Evolutionary conservation across 2,329 filamentous ascomycete genomes (phyloP), one percentile per base, ranked within the genome.

Genomic region (Aspergillus niger): DNA sequence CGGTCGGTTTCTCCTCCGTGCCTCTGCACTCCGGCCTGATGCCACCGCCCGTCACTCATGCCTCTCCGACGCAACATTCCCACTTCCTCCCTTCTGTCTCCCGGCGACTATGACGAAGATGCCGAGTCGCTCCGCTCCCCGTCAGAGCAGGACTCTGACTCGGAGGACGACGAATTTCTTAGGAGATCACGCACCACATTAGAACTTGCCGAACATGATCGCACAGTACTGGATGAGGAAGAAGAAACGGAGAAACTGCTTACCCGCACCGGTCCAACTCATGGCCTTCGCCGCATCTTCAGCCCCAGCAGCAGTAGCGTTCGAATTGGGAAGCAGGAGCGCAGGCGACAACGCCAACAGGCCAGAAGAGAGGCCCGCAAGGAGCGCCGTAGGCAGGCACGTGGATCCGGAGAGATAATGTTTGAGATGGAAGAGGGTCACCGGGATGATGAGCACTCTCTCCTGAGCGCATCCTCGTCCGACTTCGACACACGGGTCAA

Each of bases 361-460:
- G 79, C 84, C 70, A 69, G 71, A 60, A 70, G 70, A 62, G 64
- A 63, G 56, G 69, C 68, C 38, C 66, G 67, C 53, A 78, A 65
- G 79, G 81, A 68, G 86, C 85, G 70, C 39, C 69, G 82, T 78
- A 77, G 82, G 83, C 63, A 80, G 77, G 65, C 74, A 85, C 71
- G 76, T 82, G 90, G 91, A 71, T 86, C 91, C 66, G 88, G 89
- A 39, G 86, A 88, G 74, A 80, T 96, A 70, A 91, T 96, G 88
- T 93, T 91, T 74, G 91, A 95, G 77, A 91, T 94, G 89, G 93
- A 97, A 76, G 89, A 92, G 72, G 91, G 92, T 1, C 71, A 77
- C 32, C 72, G 70, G 62, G 87, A 89, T 22, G 60, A 65, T 52
- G 60, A 63, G 49, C 60, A 56, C 53, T 63, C 61, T 8, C 58